A percentile compares a stretch with the other conserved stretches of the same genome.
phyloP scores from a whole-genome alignment of 2,329 filamentous ascomycete species.

The Arthrobotrys sinensis region DNA sequence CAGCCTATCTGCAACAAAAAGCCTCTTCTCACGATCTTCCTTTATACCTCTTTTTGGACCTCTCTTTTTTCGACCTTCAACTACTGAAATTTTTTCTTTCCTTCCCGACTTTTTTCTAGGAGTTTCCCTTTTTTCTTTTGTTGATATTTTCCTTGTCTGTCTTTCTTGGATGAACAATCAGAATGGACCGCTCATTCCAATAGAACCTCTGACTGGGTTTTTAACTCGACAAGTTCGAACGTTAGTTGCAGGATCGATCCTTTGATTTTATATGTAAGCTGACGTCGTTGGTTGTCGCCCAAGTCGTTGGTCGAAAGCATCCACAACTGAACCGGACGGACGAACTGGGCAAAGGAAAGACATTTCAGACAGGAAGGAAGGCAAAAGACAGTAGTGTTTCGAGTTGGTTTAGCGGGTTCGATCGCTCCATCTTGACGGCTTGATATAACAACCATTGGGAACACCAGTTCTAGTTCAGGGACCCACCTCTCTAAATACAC shows the following conservation, averaged over 20 bases:
- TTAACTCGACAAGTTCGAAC: slow-evolving; percentile 31
- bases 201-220: slow-evolving; percentile 42
- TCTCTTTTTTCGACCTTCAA: slow-evolving; percentile 31
- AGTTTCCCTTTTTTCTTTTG: slow-evolving; percentile 24
- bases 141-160: slow-evolving; percentile 40
- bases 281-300: slow-evolving; percentile 54
- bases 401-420: slow-evolving; percentile 45
- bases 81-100: slow-evolving; percentile 25
- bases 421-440: slow-evolving; percentile 46
- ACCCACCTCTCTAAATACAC: slow-evolving; percentile 54
- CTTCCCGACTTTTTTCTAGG: slow-evolving; percentile 3
- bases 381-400: slow-evolving; percentile 29
- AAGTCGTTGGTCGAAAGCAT: slow-evolving; percentile 35
- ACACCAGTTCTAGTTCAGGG: slow-evolving; percentile 17
- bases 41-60: slow-evolving; percentile 56
- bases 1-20: slow-evolving; percentile 59
- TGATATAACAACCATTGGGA: slow-evolving; percentile 57
- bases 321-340: slow-evolving; percentile 27
- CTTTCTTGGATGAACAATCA: slow-evolving; percentile 44
- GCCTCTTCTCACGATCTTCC: slow-evolving; percentile 60
- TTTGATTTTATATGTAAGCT: slow-evolving; percentile 59
- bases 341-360: slow-evolving; percentile 25
- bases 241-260: slow-evolving; percentile 44
- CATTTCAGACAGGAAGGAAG: slow-evolving; percentile 26
- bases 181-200: slow-evolving; percentile 42